Conservation (phyloP, 2,329 filamentous ascomycete genomes). For the Trichoderma endophyticum region DNA sequence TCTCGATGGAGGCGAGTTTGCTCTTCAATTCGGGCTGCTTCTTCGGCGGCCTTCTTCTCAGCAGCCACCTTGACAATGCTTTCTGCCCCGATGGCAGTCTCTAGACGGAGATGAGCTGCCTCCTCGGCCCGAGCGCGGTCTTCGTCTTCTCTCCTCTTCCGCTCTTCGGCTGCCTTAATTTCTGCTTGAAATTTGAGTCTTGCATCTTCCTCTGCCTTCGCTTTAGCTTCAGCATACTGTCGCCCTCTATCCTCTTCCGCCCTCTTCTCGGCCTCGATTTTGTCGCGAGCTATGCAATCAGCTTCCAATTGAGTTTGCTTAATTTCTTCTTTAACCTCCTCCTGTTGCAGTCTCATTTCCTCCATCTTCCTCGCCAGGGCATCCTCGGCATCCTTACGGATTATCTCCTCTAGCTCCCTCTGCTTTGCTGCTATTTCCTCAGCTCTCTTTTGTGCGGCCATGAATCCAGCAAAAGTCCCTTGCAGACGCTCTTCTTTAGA, state of each 20-base stretch:
- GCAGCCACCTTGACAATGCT: constrained; percentile 37
- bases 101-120: constrained; percentile 41
- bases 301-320: constrained; percentile 38
- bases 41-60: too few relatives aligned
- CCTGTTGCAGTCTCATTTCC: not conserved
- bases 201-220: constrained; percentile 37
- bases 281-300: constrained; percentile 31
- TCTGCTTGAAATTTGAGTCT: constrained; percentile 40
- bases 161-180: constrained; percentile 43
- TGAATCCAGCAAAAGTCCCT: constrained; percentile 53
- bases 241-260: not conserved
- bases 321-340: not conserved
- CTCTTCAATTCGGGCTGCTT: too few relatives aligned
- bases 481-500: constrained; percentile 45
- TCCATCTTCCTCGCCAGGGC: constrained; percentile 25
- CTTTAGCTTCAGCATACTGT: constrained; percentile 31
- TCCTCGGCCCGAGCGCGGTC: constrained; percentile 46
- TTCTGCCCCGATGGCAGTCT: constrained; percentile 42
- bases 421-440: too few relatives aligned
- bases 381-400: too few relatives aligned
- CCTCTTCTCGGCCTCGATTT: not conserved
- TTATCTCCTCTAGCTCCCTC: too few relatives aligned
- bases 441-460: constrained; percentile 44
- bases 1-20: too few relatives aligned
- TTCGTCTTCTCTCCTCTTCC: constrained; percentile 39